These are phyloP conservation scores for Laguncularia racemosa DNA, from an alignment of 345 rosid species.

Conservation along the genomic window DNA sequence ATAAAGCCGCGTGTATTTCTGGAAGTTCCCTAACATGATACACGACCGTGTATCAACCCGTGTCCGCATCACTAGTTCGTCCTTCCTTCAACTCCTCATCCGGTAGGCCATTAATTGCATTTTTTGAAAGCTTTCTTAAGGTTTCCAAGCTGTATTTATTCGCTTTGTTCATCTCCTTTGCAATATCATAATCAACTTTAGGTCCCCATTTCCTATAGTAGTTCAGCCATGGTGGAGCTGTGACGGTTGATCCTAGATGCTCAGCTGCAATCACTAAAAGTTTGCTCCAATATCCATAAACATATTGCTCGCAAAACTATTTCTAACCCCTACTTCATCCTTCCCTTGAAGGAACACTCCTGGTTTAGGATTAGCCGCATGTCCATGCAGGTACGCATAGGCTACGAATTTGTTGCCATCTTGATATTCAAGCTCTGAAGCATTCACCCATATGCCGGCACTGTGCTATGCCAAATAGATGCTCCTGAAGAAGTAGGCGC, in stretches of 20 bases:
- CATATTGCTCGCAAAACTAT: conserved; percentile 7
- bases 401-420: conserved; percentile 8
- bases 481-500: conserved; percentile 50
- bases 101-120: conserved; percentile 8
- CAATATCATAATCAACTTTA: conserved; percentile 8
- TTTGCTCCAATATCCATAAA: conserved; percentile 9
- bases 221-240: conserved; percentile 11
- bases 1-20: too few species aligned
- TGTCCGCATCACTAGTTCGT: too few species aligned
- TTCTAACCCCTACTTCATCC: conserved; percentile 14
- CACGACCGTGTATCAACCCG: too few species aligned
- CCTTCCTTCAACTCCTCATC: conserved; percentile 14
- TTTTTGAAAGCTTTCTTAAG: conserved; percentile 5
- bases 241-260: conserved; percentile 6
- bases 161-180: conserved; percentile 10
- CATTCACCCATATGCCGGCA: conserved; percentile 10
- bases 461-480: conserved; percentile 26
- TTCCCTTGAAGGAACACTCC: conserved; percentile 15
- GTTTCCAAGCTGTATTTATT: conserved; percentile 4
- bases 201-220: conserved; percentile 21
- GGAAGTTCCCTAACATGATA: too few species aligned
- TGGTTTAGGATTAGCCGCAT: conserved; percentile 1
- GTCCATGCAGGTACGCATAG: conserved; percentile 18
- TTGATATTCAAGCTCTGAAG: conserved; percentile 17
- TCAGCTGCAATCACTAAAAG: conserved; percentile 11